A percentile compares a stretch with the other conserved stretches of the same genome.
These are phyloP conservation scores for Beauveria bassiana DNA, from an alignment of 2,329 filamentous ascomycete genomes.

Conservation along the genomic window DNA sequence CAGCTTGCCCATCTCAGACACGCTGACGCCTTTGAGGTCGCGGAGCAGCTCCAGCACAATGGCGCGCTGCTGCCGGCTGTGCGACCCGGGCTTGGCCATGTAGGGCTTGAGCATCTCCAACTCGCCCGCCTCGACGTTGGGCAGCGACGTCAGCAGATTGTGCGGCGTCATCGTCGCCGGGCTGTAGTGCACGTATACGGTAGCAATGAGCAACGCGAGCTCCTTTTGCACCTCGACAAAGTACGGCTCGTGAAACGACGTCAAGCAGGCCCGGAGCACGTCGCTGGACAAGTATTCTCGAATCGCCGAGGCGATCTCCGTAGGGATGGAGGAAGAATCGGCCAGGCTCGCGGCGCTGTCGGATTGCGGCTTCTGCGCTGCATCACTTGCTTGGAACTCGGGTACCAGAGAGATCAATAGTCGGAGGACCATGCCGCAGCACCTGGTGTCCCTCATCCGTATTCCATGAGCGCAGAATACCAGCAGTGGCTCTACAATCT, in stretches of 20 bases:
- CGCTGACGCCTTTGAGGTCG: conserved; percentile 80
- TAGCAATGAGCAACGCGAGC: conserved; percentile 77
- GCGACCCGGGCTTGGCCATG: conserved; percentile 49
- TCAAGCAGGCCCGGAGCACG: conserved; percentile 83
- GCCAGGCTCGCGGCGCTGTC: conserved; percentile 14
- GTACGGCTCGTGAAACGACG: conserved; percentile 86
- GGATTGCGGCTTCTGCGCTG: conserved; percentile 17
- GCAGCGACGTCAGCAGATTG: conserved; percentile 69
- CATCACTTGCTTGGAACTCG: conserved; percentile 51
- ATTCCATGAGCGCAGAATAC: conserved; percentile 88
- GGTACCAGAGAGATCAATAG: conserved; percentile 81
- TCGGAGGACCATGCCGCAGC: conserved; percentile 75
- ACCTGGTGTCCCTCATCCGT: conserved; percentile 81
- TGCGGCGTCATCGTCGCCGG: conserved; percentile 62
- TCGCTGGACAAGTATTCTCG: conserved; percentile 85
- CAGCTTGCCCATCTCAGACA: conserved; percentile 88
- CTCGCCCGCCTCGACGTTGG: conserved; percentile 62
- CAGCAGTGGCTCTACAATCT: conserved; percentile 79
- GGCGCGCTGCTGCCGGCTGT: conserved; percentile 69
- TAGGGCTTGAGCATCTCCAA: conserved; percentile 58
- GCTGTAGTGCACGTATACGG: conserved; percentile 72
- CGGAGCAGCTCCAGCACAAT: conserved; percentile 79
- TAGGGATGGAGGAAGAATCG: conserved; percentile 38
- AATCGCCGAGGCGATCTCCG: conserved; percentile 56
- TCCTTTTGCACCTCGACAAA: conserved; percentile 96